Percentiles rank a stretch among this genome's conserved stretches.
Evolutionary conservation across 2,329 filamentous ascomycete genomes (phyloP).

Genomic region (Talaromyces islandicus): DNA sequence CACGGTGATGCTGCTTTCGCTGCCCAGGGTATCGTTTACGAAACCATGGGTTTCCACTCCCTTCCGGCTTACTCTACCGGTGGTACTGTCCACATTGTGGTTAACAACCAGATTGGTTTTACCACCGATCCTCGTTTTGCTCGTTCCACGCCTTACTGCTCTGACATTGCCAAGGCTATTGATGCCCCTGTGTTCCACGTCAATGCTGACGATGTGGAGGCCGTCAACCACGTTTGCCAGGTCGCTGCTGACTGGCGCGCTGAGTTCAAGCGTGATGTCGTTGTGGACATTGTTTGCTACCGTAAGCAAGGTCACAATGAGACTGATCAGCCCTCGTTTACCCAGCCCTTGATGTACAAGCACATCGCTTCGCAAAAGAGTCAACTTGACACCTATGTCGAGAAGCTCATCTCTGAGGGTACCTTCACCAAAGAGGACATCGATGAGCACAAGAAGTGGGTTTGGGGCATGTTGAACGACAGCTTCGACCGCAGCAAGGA

Average conservation of each 20-base stretch:
- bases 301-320: constrained; percentile 99
- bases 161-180: constrained; percentile 97
- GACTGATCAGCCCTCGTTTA: constrained; percentile 98
- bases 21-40: constrained; percentile 94
- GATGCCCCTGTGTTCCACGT: constrained; percentile 99
- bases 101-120: constrained; percentile 99
- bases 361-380: constrained; percentile 78
- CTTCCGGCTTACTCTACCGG: constrained; percentile 95
- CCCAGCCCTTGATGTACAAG: constrained; percentile 99
- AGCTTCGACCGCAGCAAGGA: constrained; percentile 97
- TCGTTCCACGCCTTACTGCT: constrained; percentile 97
- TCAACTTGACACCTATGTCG: constrained; percentile 84
- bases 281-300: constrained; percentile 98
- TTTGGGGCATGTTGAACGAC: constrained; percentile 98
- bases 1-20: constrained; percentile 98
- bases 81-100: constrained; percentile 91
- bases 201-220: constrained; percentile 97
- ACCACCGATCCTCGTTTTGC: constrained; percentile 97
- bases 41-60: constrained; percentile 95
- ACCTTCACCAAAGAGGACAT: constrained; percentile 97
- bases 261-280: constrained; percentile 96
- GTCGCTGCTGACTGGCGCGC: constrained; percentile 96
- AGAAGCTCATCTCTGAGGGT: constrained; percentile 84
- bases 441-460: constrained; percentile 99
- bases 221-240: constrained; percentile 97